Evolutionary conservation across 169 alveolate species (phyloP).

Genomic region (Plasmodium fragile): DNA sequence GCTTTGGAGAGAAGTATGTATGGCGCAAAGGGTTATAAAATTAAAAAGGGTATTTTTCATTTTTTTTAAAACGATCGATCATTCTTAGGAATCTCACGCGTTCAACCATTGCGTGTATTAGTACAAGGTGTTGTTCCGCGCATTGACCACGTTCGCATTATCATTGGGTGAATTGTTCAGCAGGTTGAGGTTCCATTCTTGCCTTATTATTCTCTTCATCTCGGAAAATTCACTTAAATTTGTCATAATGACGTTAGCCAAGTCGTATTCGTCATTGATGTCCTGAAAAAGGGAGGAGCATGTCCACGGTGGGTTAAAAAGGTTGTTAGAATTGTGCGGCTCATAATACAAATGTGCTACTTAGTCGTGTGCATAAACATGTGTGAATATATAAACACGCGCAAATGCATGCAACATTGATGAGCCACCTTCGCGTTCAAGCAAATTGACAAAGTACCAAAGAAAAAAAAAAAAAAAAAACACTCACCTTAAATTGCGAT

Average conservation of each 20-base stretch:
- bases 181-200: slow-evolving; percentile 59
- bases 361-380: not conserved
- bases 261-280: slow-evolving; percentile 65
- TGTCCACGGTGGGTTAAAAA: not conserved
- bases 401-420: not conserved
- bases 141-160: slow-evolving; percentile 20
- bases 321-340: not conserved
- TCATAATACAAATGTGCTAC: not conserved
- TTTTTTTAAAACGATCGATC: not conserved
- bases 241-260: slow-evolving; percentile 51
- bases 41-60: not conserved
- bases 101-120: not conserved
- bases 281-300: slow-evolving; percentile 20
- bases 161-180: slow-evolving; percentile 71
- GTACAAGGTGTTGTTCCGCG: not conserved
- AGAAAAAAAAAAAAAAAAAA: not conserved
- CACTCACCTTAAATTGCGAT: slow-evolving; percentile 62
- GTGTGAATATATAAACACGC: not conserved
- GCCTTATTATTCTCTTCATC: slow-evolving; percentile 50
- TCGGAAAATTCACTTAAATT: slow-evolving; percentile 64
- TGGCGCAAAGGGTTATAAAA: not conserved
- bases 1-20: not conserved
- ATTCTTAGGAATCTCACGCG: not conserved
- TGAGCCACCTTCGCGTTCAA: not conserved
- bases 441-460: not conserved